Base-by-base conservation (phyloP, 148 eudicot species). In the Suaeda aralocaspica region DNA sequence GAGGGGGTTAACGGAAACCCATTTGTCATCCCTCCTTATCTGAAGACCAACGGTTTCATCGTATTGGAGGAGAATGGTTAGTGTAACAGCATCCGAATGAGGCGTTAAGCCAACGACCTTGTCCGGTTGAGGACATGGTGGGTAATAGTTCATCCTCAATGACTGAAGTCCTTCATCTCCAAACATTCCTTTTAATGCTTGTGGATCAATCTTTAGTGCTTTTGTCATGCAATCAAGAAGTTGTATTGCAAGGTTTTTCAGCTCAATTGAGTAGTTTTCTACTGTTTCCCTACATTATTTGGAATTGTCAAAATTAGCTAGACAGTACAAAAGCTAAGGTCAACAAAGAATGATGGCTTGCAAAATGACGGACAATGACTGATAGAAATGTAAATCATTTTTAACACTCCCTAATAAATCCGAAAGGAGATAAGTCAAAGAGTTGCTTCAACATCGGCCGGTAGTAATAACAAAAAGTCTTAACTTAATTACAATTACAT, bases 61-160 rank as follows among this genome's bases (percentile, higher is more conserved):
- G 13, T 50, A 41, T 66, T 74, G 82, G 15, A 70, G 69, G 69
- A 79, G 72, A 53, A 71, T 71, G 22, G 82, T 79, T 11, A 79
- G 78, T 15, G 49, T 72, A 28, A 44, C 67, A 1, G 68, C 59
- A 18, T 79, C 82, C 0, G 82, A 67, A 30, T 79, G 82, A 7
- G 78, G 76, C 8, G 76, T 71, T 19, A 75, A 55, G 10, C 82
- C 82, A 4, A 75, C 66, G 21, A 75, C 82, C 25, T 50, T 49
- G 5, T 79, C 82, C 2, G 78, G 67, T 10, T 66, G 69, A 1
- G 82, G 82, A 45, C 82, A 79, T 28, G 82, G 78, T 9, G 78
- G 78, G 34, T 75, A 75, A 30, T 72, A 72, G 57, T 62, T 72
- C 64, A 67, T 72, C 69, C 80, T 77, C 21, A 67, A 36, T 6